These are phyloP conservation scores for Hysterangium stoloniferum DNA, from an alignment of 768 basidiomycete species.

Conservation along the genomic window DNA sequence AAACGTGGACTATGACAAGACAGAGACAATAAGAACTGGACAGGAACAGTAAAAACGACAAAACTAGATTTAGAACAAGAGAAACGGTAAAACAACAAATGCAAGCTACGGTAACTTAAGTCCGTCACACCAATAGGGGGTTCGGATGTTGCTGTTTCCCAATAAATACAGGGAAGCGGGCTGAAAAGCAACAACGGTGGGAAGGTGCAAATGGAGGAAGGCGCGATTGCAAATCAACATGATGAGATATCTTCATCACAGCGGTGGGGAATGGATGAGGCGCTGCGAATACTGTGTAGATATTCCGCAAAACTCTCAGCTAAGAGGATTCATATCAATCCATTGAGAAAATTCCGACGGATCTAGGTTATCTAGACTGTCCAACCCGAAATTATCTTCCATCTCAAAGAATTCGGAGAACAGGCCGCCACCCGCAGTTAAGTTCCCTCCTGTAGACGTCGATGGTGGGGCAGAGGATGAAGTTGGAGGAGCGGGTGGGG, in stretches of 20 bases:
- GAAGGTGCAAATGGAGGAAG: background rate
- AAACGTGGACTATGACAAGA: background rate
- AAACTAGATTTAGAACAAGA: background rate
- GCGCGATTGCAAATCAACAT: background rate
- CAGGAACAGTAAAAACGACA: background rate
- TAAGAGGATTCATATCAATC: constrained; percentile 11
- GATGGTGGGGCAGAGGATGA: constrained; percentile 6
- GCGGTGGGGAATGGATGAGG: background rate
- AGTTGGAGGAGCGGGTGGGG: background rate
- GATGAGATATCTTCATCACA: background rate
- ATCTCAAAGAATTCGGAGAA: constrained; percentile 10
- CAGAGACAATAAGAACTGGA: background rate
- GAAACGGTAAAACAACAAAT: background rate
- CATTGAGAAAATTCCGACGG: constrained; percentile 8
- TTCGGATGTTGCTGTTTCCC: constrained; percentile 1
- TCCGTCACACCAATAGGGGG: background rate
- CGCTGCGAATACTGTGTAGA: background rate
- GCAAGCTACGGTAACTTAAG: background rate
- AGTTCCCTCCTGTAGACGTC: background rate
- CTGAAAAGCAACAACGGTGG: background rate
- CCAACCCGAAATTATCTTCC: constrained; percentile 7
- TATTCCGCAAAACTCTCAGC: background rate
- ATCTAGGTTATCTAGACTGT: constrained; percentile 1
- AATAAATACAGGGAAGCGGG: constrained; percentile 1
- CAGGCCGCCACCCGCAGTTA: background rate